Conservation (phyloP, 768 basidiomycete genomes). For the Kwoniella botswanensis region DNA sequence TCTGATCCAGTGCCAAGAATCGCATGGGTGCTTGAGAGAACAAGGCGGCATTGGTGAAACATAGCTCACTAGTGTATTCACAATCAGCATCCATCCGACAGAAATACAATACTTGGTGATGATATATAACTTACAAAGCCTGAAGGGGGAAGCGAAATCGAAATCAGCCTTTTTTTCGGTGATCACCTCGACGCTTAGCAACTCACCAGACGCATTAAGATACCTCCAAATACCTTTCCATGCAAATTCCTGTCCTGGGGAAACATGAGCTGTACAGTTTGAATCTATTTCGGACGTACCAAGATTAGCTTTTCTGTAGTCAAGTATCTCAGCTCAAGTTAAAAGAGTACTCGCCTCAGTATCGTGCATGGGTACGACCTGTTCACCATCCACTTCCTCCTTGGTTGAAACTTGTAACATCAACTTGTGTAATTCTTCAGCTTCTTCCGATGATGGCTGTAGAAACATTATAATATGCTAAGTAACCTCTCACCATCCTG, state of each 20-base stretch:
- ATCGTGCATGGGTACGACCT: slow-evolving; percentile 75
- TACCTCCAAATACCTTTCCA: slow-evolving; percentile 80
- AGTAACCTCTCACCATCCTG: neutral
- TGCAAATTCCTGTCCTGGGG: slow-evolving; percentile 84
- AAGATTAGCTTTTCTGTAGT: neutral
- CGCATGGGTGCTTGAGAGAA: slow-evolving; percentile 70
- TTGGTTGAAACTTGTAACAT: slow-evolving; percentile 65
- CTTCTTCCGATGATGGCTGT: slow-evolving; percentile 71
- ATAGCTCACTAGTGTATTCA: slow-evolving; percentile 63
- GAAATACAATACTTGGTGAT: neutral
- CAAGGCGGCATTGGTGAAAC: slow-evolving; percentile 72
- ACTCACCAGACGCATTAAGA: slow-evolving; percentile 67
- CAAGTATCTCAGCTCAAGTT: neutral
- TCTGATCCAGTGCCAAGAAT: slow-evolving; percentile 78
- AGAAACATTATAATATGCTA: neutral
- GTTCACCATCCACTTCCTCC: slow-evolving; percentile 59
- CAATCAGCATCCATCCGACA: neutral
- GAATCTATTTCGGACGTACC: slow-evolving; percentile 27
- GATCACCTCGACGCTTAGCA: neutral
- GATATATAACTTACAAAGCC: slow-evolving; percentile 22
- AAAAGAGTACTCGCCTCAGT: slow-evolving; percentile 66
- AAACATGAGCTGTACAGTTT: slow-evolving; percentile 70
- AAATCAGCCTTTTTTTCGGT: neutral
- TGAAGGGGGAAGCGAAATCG: neutral
- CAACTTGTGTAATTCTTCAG: slow-evolving; percentile 70